These are phyloP conservation scores for Vararia minispora DNA, from an alignment of 768 basidiomycete species.

Conservation along the genomic window DNA sequence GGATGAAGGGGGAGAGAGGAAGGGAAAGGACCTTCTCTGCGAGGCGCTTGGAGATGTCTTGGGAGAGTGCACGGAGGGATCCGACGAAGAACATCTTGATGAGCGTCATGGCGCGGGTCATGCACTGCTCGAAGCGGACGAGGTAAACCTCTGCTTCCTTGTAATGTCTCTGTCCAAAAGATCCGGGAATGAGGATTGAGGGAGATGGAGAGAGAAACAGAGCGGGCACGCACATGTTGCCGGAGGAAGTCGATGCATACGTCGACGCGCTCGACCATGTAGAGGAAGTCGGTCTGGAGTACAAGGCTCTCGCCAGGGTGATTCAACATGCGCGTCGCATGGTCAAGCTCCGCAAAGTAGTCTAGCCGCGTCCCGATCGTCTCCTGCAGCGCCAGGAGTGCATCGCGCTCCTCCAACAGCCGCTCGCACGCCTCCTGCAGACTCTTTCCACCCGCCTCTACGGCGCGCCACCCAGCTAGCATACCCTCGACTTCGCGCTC, in stretches of 20 bases:
- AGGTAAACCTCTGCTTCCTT: conserved; percentile 89
- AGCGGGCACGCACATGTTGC: conserved; percentile 59
- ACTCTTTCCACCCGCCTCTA: conserved; percentile 88
- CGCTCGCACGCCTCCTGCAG: conserved; percentile 87
- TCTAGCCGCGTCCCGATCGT: conserved; percentile 73
- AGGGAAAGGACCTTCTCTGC: conserved; percentile 49
- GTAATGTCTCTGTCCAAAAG: conserved; percentile 66
- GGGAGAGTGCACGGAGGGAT: conserved; percentile 64
- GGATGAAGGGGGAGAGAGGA: not conserved
- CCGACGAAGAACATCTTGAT: conserved; percentile 96
- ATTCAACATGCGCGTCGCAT: conserved; percentile 88
- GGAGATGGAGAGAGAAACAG: not conserved
- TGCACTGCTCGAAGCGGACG: conserved; percentile 96
- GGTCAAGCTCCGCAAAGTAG: conserved; percentile 92
- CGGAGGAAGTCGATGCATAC: conserved; percentile 89
- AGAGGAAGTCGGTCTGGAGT: conserved; percentile 81
- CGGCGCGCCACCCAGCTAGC: conserved; percentile 74
- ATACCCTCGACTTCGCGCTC: conserved; percentile 69
- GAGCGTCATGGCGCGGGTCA: conserved; percentile 95
- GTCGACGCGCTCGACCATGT: conserved; percentile 94
- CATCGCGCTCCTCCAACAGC: conserved; percentile 81
- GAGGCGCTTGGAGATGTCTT: conserved; percentile 67
- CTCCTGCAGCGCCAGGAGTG: conserved; percentile 67
- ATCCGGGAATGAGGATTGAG: not conserved
- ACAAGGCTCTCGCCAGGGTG: conserved; percentile 90